A percentile compares a stretch with the other conserved stretches of the same genome.
phyloP scores from a whole-genome alignment of 768 basidiomycete species.

The Baorangia bicolor region DNA sequence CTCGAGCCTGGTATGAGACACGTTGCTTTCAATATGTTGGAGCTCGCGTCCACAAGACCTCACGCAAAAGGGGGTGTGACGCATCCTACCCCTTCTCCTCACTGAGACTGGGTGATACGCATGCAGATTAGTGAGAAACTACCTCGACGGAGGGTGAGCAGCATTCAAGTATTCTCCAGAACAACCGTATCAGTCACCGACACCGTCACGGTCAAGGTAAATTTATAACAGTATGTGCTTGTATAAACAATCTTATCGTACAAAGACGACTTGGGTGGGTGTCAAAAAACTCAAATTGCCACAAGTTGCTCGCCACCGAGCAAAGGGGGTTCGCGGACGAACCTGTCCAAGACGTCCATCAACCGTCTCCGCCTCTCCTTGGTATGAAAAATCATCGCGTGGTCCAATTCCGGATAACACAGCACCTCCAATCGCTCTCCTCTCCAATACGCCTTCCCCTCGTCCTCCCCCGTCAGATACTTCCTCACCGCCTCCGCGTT shows the following conservation, averaged over 20 bases:
- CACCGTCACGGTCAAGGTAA: too few species aligned
- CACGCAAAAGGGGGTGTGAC: too few species aligned
- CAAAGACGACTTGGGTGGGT: neutral
- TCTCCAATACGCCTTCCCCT: constrained; percentile 25
- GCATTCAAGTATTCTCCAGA: neutral
- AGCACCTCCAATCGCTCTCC: constrained; percentile 38
- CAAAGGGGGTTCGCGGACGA: constrained; percentile 18
- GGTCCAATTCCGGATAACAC: constrained; percentile 40
- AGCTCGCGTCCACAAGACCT: too few species aligned
- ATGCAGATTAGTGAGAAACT: too few species aligned
- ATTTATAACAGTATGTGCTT: too few species aligned
- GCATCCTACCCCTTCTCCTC: too few species aligned
- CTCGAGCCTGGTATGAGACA: too few species aligned
- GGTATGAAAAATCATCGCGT: constrained; percentile 41
- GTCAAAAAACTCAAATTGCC: neutral
- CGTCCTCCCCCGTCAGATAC: constrained; percentile 39
- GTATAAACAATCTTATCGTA: neutral
- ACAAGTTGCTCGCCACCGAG: too few species aligned
- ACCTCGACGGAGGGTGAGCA: too few species aligned
- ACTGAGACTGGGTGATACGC: too few species aligned
- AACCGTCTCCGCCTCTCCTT: constrained; percentile 27
- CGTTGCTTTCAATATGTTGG: too few species aligned
- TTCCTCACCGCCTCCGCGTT: constrained; percentile 37
- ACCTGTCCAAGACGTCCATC: constrained; percentile 32
- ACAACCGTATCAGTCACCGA: neutral